A percentile compares a stretch with the other conserved stretches of the same genome.
Evolutionary conservation across 2,329 filamentous ascomycete species (phyloP).

Genomic region (Chaetomiaceae sp.): DNA sequence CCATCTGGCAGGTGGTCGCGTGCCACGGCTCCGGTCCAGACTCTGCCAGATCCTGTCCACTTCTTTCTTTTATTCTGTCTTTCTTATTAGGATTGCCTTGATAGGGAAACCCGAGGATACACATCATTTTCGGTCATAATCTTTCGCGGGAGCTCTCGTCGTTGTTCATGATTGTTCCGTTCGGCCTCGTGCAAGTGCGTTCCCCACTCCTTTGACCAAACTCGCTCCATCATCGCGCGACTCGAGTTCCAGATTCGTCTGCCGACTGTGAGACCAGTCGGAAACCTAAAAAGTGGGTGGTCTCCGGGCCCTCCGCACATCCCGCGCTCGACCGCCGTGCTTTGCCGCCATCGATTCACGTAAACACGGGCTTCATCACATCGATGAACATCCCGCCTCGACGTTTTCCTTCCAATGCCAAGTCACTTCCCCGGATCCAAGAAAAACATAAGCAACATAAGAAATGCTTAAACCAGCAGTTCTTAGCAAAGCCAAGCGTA

Average conservation of each 20-base stretch:
- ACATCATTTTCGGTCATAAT: too few species aligned
- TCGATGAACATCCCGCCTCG: not conserved
- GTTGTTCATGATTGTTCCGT: too few species aligned
- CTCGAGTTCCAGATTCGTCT: not conserved
- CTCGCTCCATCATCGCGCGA: not conserved
- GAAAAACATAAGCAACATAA: not conserved
- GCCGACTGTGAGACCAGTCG: not conserved
- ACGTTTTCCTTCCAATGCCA: not conserved
- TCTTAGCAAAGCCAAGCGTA: not conserved
- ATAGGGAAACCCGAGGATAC: too few species aligned
- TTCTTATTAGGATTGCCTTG: too few species aligned
- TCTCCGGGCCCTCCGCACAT: not conserved
- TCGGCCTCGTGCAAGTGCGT: too few species aligned
- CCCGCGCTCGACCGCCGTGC: not conserved
- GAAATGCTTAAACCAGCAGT: not conserved
- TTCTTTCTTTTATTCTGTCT: too few species aligned
- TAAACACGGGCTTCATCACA: not conserved
- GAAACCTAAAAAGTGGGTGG: not conserved
- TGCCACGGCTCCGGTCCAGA: not conserved
- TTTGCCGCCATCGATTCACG: not conserved
- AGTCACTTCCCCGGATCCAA: not conserved
- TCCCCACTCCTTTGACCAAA: not conserved
- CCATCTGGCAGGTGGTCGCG: slow-evolving; percentile 8
- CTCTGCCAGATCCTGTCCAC: not conserved
- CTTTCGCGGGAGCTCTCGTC: too few species aligned